Evolutionary conservation across 305 asterid genomes (phyloP).

Genomic region (Fraxinus albicans): DNA sequence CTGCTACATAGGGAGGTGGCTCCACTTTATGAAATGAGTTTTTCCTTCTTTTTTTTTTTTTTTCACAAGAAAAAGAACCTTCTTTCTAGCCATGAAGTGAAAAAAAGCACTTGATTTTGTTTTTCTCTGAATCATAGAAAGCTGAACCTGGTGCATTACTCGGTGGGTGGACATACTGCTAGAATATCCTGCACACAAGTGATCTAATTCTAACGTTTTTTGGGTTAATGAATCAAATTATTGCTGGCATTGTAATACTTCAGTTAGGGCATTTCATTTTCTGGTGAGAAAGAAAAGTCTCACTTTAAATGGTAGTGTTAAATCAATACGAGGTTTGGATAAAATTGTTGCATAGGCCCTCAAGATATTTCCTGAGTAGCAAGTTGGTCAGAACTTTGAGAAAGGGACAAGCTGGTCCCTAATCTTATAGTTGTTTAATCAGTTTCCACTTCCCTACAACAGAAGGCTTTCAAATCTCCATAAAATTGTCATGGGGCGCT

Average conservation of each 20-base stretch:
- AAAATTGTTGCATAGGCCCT: not conserved
- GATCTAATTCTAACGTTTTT: constrained; percentile 1
- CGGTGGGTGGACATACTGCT: constrained; percentile 74
- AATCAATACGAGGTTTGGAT: constrained; percentile 14
- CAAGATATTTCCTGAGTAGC: not conserved
- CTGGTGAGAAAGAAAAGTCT: constrained; percentile 85
- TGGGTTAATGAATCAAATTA: not conserved
- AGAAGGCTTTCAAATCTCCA: not conserved
- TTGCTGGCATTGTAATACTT: constrained; percentile 11
- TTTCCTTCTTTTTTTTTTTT: too few species aligned
- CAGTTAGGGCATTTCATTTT: constrained; percentile 63
- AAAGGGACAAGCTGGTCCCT: not conserved
- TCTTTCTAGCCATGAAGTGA: not conserved
- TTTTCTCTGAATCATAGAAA: constrained; percentile 18
- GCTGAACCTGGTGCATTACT: constrained; percentile 53
- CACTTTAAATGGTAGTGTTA: constrained; percentile 84
- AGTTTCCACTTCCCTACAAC: not conserved
- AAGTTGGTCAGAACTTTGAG: not conserved
- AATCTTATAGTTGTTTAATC: not conserved
- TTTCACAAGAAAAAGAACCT: not conserved
- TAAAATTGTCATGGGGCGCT: not conserved
- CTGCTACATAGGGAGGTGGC: not conserved
- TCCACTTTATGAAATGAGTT: not conserved
- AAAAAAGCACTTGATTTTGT: not conserved
- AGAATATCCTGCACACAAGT: constrained; percentile 91